phyloP scores from a whole-genome alignment of 257 asterid species.

The Orobanche coerulescens region DNA sequence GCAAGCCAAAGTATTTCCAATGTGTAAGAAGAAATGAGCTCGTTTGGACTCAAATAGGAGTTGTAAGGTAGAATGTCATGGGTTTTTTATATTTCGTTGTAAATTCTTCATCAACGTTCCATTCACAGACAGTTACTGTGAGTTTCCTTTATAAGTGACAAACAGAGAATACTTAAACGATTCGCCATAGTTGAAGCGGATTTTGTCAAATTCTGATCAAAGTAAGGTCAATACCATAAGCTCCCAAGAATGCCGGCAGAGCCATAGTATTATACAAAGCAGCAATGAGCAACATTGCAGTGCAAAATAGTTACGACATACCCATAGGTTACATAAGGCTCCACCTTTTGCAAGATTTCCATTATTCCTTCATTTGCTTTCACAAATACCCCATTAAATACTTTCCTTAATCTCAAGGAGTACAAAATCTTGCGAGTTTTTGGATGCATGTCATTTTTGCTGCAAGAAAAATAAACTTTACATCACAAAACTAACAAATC shows the following conservation, averaged over 20 bases:
- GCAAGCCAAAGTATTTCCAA: neutral
- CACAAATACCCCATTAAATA: constrained; percentile 72
- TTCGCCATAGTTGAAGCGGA: neutral
- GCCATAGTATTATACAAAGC: neutral
- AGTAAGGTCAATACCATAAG: neutral
- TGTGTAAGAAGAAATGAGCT: neutral
- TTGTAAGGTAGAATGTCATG: neutral
- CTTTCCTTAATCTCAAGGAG: constrained; percentile 65
- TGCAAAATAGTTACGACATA: constrained; percentile 27
- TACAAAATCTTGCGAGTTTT: constrained; percentile 53
- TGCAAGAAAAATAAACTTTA: constrained; percentile 26
- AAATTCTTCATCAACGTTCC: neutral
- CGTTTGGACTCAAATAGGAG: neutral
- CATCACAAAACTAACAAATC: neutral
- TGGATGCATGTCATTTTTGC: constrained; percentile 83
- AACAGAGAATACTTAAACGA: neutral
- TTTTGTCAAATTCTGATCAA: neutral
- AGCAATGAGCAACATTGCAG: neutral
- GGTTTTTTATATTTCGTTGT: neutral
- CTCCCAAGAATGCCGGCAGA: too few species aligned
- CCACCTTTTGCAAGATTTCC: constrained; percentile 68
- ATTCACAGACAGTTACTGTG: neutral
- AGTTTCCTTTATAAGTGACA: neutral
- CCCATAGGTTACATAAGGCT: constrained; percentile 93
- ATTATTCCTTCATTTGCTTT: constrained; percentile 47